These are phyloP conservation scores for Penicillium lagena DNA, from an alignment of 495 filamentous ascomycete species.

Conservation along the genomic window DNA sequence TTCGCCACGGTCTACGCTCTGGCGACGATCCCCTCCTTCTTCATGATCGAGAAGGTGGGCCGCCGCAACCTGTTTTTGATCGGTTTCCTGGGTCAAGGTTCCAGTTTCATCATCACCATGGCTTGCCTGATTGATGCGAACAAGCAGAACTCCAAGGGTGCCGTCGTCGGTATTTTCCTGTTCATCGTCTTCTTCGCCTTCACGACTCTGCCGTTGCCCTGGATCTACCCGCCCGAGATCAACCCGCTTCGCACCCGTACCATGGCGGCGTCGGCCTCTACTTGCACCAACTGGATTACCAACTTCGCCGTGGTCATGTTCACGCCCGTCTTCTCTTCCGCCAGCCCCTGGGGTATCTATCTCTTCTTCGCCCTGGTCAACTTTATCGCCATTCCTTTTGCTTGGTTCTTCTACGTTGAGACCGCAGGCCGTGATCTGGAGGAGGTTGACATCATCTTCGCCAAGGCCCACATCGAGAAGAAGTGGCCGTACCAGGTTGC, in stretches of 20 bases:
- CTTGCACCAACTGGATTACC: constrained; percentile 40
- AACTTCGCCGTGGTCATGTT: constrained; percentile 45
- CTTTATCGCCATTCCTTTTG: constrained; percentile 54
- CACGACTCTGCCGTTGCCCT: constrained; percentile 43
- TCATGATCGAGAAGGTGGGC: constrained; percentile 66
- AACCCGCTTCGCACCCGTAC: constrained; percentile 67
- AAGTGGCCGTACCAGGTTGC: constrained; percentile 32
- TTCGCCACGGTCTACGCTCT: constrained; percentile 77
- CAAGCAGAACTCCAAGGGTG: constrained; percentile 24
- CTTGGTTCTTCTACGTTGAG: constrained; percentile 67
- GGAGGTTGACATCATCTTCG: constrained; percentile 57
- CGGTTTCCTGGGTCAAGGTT: constrained; percentile 54
- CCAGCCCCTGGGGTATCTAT: constrained; percentile 28
- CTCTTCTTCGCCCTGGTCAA: constrained; percentile 68
- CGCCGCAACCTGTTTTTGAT: constrained; percentile 65
- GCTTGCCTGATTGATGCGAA: constrained; percentile 19
- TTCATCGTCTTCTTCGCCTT: constrained; percentile 37
- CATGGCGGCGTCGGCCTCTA: constrained; percentile 47
- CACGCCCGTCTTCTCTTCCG: constrained; percentile 32
- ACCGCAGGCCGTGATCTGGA: constrained; percentile 63
- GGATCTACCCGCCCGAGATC: constrained; percentile 74
- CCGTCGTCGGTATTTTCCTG: constrained; percentile 33
- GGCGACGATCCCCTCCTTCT: constrained; percentile 50
- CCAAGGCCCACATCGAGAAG: constrained; percentile 34
- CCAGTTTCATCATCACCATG: constrained; percentile 32